Conservation (phyloP, 345 rosid genomes). For the Linum usitatissimum region DNA sequence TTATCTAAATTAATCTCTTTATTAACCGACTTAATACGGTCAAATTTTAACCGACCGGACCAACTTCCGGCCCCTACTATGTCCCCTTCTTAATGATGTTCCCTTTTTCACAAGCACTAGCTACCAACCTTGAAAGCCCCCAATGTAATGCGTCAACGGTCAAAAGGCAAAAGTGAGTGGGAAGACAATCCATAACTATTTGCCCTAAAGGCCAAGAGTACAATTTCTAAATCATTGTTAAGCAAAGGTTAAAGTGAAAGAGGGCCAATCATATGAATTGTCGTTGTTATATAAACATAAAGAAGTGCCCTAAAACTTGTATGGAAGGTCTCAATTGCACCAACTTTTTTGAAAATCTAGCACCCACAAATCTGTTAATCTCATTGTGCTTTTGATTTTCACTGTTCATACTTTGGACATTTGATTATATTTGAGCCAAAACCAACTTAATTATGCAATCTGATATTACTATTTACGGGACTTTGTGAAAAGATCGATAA, state of each 20-base stretch:
- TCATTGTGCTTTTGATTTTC: too few relatives aligned
- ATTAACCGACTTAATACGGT: too few relatives aligned
- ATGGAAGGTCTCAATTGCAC: constrained; percentile 9
- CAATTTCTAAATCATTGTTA: constrained; percentile 6
- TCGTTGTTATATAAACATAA: background rate
- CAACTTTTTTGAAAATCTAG: constrained; percentile 15
- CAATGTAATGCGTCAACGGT: background rate
- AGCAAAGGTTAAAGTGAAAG: constrained; percentile 2
- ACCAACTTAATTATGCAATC: too few relatives aligned
- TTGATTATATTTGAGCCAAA: too few relatives aligned
- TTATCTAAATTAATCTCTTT: too few relatives aligned
- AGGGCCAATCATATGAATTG: background rate
- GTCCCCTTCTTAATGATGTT: too few relatives aligned
- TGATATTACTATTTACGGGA: too few relatives aligned
- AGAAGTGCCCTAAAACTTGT: background rate
- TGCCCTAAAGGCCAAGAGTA: constrained; percentile 15
- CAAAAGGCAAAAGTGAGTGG: too few relatives aligned
- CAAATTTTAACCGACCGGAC: too few relatives aligned
- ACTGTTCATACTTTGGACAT: too few relatives aligned
- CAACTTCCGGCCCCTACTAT: too few relatives aligned
- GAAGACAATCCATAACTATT: background rate
- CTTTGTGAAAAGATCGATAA: too few relatives aligned
- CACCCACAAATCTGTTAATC: background rate
- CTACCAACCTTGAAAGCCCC: constrained; percentile 4
- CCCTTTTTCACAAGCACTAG: background rate